Percentiles rank a stretch among this genome's conserved stretches.
phyloP scores from a whole-genome alignment of 2,329 filamentous ascomycete species.

The Exserohilum rostratum region DNA sequence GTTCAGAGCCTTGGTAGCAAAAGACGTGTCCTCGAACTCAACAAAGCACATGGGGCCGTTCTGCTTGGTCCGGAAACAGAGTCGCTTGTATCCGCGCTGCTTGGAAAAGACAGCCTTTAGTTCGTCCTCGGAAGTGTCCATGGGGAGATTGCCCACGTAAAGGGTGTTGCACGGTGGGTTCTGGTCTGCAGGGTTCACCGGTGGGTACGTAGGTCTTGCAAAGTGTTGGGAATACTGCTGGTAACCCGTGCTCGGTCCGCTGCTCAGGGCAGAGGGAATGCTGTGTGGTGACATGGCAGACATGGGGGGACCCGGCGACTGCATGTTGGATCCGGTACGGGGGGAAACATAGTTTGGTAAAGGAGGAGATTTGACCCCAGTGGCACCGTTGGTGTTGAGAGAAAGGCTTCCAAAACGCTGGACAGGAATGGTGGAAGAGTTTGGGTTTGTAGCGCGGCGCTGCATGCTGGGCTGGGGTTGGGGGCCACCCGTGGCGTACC shows the following conservation, averaged over 20 bases:
- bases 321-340: slow-evolving; percentile 55
- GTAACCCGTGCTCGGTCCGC: slow-evolving; percentile 58
- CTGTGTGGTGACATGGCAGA: slow-evolving; percentile 57
- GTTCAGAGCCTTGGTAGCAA: slow-evolving; percentile 87
- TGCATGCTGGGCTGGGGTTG: slow-evolving; percentile 56
- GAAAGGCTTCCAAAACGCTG: slow-evolving; percentile 72
- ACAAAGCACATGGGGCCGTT: slow-evolving; percentile 99
- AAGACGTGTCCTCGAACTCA: slow-evolving; percentile 92
- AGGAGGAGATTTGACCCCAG: slow-evolving; percentile 59
- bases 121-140: slow-evolving; percentile 93
- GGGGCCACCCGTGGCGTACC: slow-evolving; percentile 73
- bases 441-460: slow-evolving; percentile 74
- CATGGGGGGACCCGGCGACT: slow-evolving; percentile 54
- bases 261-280: slow-evolving; percentile 62
- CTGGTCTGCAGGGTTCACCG: slow-evolving; percentile 91
- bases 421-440: slow-evolving; percentile 73
- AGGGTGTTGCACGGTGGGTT: slow-evolving; percentile 98
- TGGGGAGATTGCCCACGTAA: slow-evolving; percentile 94
- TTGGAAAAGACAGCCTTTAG: slow-evolving; percentile 92
- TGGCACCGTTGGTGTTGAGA: slow-evolving; percentile 65
- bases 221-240: slow-evolving; percentile 64
- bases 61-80: slow-evolving; percentile 92
- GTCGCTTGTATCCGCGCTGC: slow-evolving; percentile 90
- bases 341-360: slow-evolving; percentile 61
- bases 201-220: slow-evolving; percentile 73